A percentile compares a stretch with the other conserved stretches of the same genome.
phyloP scores from a whole-genome alignment of 805 yeast genomes.

The Candida chauliodis region DNA sequence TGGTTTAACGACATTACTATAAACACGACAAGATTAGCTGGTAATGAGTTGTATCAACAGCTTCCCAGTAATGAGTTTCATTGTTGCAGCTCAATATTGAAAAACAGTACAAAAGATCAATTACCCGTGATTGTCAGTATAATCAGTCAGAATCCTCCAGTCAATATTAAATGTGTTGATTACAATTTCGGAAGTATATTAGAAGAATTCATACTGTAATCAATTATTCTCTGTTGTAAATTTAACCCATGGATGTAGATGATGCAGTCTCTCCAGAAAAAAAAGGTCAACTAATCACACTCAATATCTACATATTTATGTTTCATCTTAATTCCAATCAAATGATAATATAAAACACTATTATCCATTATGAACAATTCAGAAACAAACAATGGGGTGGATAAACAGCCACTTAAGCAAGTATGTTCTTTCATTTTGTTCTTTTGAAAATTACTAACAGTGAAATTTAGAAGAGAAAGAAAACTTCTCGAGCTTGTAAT shows the following conservation, averaged over 20 bases:
- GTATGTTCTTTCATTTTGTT: background rate
- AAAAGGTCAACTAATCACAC: background rate
- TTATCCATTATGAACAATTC: background rate
- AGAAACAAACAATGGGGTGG: background rate
- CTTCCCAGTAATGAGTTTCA: slow-evolving; percentile 9
- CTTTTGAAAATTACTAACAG: slow-evolving; percentile 2
- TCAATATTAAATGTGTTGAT: slow-evolving; percentile 7
- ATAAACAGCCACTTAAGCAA: slow-evolving; percentile 1
- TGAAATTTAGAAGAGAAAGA: slow-evolving; percentile 40
- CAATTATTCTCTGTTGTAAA: background rate
- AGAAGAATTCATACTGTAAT: background rate
- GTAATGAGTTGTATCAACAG: slow-evolving; percentile 5
- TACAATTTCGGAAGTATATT: slow-evolving; percentile 6
- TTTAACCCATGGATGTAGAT: slow-evolving; percentile 2
- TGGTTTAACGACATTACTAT: slow-evolving; percentile 12
- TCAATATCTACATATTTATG: background rate
- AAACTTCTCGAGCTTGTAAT: slow-evolving; percentile 83
- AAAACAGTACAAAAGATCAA: slow-evolving; percentile 1
- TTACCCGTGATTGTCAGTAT: slow-evolving; percentile 17
- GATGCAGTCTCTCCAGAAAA: slow-evolving; percentile 4
- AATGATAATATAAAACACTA: background rate
- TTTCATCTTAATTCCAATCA: background rate
- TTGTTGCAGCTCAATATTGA: slow-evolving; percentile 12
- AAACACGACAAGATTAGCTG: slow-evolving; percentile 7
- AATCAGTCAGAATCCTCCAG: slow-evolving; percentile 10